phyloP scores from a whole-genome alignment of 2,329 filamentous ascomycete species.

The Cladophialophora exuberans region DNA sequence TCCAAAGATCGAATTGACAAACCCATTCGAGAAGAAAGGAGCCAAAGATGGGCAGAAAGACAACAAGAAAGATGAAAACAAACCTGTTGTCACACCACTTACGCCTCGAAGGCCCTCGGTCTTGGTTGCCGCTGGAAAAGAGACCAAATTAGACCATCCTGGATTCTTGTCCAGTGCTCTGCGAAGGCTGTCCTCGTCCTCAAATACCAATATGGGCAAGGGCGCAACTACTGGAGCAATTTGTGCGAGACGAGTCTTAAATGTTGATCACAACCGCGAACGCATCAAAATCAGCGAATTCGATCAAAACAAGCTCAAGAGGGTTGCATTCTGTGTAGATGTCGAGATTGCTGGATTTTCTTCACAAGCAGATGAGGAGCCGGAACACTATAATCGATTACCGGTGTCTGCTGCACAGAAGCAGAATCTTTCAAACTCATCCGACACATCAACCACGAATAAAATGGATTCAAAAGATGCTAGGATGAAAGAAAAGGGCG shows the following conservation, averaged over 20 bases:
- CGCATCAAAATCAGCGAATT: conserved; percentile 79
- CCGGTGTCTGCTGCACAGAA: conserved; percentile 26
- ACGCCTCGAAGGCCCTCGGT: conserved; percentile 31
- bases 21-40: conserved; percentile 47
- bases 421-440: conserved; percentile 31
- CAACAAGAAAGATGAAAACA: conserved; percentile 41
- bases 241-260: conserved; percentile 80
- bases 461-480: conserved; percentile 50
- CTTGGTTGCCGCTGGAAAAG: conserved; percentile 33
- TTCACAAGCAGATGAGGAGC: conserved; percentile 68
- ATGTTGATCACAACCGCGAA: conserved; percentile 78
- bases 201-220: conserved; percentile 54
- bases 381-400: conserved; percentile 45
- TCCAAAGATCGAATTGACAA: conserved; percentile 45
- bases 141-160: conserved; percentile 66
- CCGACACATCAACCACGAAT: conserved; percentile 37
- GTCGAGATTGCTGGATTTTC: conserved; percentile 93
- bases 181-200: conserved; percentile 75
- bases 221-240: conserved; percentile 64
- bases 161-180: conserved; percentile 82
- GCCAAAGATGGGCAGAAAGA: conserved; percentile 46
- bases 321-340: conserved; percentile 94
- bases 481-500: conserved; percentile 68
- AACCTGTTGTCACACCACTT: conserved; percentile 61
- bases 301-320: conserved; percentile 76